Evolutionary conservation across 768 basidiomycete genomes (phyloP).

Genomic region (Kwoniella heveanensis): DNA sequence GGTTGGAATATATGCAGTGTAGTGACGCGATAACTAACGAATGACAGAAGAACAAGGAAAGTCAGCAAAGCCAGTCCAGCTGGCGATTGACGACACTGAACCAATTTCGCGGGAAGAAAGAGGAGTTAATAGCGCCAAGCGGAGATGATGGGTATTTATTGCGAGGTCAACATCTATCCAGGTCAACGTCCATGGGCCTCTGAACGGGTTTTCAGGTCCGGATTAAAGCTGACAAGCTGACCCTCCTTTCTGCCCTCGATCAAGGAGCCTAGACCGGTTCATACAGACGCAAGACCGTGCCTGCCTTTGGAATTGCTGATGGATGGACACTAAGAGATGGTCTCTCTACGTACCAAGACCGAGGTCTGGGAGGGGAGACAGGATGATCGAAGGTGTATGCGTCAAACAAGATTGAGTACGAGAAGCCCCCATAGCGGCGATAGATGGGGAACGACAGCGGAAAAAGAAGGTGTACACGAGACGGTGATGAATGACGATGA

Average conservation of each 20-base stretch:
- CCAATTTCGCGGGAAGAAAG: not conserved
- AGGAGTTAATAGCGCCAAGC: not conserved
- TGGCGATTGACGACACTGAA: not conserved
- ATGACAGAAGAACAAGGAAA: too few species aligned
- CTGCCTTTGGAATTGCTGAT: not conserved
- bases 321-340: not conserved
- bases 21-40: too few species aligned
- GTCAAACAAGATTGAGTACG: not conserved
- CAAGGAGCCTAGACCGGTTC: not conserved
- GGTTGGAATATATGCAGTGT: not conserved
- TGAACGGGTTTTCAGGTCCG: not conserved
- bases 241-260: not conserved
- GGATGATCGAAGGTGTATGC: not conserved
- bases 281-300: not conserved
- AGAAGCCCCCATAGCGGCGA: not conserved
- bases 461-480: not conserved
- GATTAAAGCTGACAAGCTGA: not conserved
- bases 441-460: not conserved
- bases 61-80: not conserved
- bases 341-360: too few species aligned
- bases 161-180: not conserved
- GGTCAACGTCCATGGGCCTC: not conserved
- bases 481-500: not conserved
- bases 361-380: not conserved
- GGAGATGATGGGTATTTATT: not conserved